phyloP scores from a whole-genome alignment of 2,329 filamentous ascomycete species.

The Colletotrichum cuscutae region DNA sequence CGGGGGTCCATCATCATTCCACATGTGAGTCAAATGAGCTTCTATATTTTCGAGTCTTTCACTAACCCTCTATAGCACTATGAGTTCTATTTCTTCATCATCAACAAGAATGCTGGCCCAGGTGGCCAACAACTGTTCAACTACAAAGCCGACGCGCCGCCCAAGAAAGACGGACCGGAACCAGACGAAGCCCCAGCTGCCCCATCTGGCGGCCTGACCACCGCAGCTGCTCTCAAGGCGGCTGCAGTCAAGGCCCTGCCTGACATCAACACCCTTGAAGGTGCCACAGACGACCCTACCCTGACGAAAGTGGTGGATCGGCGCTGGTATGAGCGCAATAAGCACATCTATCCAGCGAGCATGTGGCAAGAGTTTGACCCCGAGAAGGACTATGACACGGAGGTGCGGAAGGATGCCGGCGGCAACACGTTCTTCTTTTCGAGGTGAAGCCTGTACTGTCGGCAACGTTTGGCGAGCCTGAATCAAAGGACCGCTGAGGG shows the following conservation, averaged over 20 bases:
- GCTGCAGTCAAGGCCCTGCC: slow-evolving; percentile 49
- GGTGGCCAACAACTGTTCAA: slow-evolving; percentile 80
- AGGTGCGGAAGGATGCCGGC: slow-evolving; percentile 83
- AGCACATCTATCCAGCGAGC: slow-evolving; percentile 97
- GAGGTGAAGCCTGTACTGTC: slow-evolving; percentile 43
- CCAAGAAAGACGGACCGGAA: slow-evolving; percentile 24
- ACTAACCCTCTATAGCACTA: slow-evolving; percentile 75
- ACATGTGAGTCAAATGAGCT: slow-evolving; percentile 72
- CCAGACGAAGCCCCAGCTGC: slow-evolving; percentile 33
- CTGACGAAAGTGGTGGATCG: slow-evolving; percentile 95
- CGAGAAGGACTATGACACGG: slow-evolving; percentile 82
- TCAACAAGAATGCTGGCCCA: slow-evolving; percentile 84
- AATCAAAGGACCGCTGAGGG: neutral
- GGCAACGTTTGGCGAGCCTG: neutral
- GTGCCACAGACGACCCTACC: slow-evolving; percentile 79
- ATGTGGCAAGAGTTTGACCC: slow-evolving; percentile 96
- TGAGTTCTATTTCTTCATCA: slow-evolving; percentile 96
- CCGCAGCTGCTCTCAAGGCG: slow-evolving; percentile 47
- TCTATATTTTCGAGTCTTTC: slow-evolving; percentile 10
- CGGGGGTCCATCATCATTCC: slow-evolving; percentile 91
- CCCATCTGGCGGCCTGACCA: slow-evolving; percentile 45
- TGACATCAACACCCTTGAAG: slow-evolving; percentile 73
- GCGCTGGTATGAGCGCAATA: slow-evolving; percentile 96
- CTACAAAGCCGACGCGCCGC: slow-evolving; percentile 67
- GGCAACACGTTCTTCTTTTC: slow-evolving; percentile 95